Evolutionary conservation across 495 filamentous ascomycete genomes (phyloP).

Genomic region (Penicillium parvum): DNA sequence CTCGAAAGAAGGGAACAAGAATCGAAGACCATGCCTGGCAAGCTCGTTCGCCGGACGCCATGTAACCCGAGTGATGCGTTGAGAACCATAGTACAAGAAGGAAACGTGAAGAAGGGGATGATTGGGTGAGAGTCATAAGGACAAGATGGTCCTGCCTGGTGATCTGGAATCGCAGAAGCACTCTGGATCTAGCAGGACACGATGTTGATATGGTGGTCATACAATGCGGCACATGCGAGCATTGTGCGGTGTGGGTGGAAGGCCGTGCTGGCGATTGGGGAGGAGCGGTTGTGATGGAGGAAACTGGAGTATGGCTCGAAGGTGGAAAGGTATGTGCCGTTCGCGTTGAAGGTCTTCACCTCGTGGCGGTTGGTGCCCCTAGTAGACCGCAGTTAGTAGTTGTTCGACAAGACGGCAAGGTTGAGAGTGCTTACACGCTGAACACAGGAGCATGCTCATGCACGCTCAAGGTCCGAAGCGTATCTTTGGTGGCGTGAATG

Average conservation of each 20-base stretch:
- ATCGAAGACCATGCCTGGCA: background rate
- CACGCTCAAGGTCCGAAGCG: slow-evolving; percentile 78
- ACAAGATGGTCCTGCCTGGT: too few species aligned
- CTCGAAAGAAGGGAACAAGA: background rate
- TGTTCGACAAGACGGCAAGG: too few species aligned
- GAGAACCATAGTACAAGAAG: slow-evolving; percentile 14
- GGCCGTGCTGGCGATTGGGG: slow-evolving; percentile 79
- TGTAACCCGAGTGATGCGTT: slow-evolving; percentile 6
- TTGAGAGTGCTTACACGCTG: slow-evolving; percentile 73
- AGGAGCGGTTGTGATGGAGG: slow-evolving; percentile 68
- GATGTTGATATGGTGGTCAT: slow-evolving; percentile 46
- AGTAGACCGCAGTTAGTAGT: too few species aligned
- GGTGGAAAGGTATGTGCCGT: slow-evolving; percentile 68
- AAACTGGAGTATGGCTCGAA: slow-evolving; percentile 87
- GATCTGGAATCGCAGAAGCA: background rate
- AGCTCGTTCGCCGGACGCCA: slow-evolving; percentile 14
- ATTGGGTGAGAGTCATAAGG: too few species aligned
- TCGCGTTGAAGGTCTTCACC: slow-evolving; percentile 88
- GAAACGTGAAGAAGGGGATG: background rate
- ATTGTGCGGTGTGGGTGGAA: slow-evolving; percentile 97
- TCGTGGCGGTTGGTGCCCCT: slow-evolving; percentile 84
- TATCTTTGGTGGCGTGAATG: slow-evolving; percentile 71
- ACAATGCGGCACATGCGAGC: slow-evolving; percentile 68
- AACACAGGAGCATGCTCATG: slow-evolving; percentile 98
- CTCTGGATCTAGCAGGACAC: slow-evolving; percentile 36